Conservation (phyloP, 139 green algal genomes). For the Trebouxia sp. region DNA sequence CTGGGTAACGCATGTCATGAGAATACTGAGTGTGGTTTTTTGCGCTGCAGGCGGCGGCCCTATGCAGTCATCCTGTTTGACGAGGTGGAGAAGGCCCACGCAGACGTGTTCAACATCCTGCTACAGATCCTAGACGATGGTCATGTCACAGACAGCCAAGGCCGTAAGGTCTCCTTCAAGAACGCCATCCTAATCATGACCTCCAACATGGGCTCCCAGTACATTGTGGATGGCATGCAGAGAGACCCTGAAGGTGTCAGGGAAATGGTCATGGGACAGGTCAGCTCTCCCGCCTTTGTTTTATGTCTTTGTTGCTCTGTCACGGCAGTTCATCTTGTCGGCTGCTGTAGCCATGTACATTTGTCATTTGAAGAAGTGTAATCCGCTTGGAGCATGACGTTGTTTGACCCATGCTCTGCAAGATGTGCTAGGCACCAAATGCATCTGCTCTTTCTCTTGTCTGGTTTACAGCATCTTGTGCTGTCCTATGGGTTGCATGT, state of each 20-base stretch:
- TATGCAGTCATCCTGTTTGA: slow-evolving; percentile 77
- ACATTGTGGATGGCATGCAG: slow-evolving; percentile 69
- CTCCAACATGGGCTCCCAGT: slow-evolving; percentile 87
- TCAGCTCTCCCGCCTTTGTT: no score
- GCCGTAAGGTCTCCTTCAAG: slow-evolving; percentile 92
- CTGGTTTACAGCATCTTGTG: no score
- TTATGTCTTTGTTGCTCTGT: no score
- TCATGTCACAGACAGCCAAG: slow-evolving; percentile 79
- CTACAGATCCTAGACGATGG: slow-evolving; percentile 86
- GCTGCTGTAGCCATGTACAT: no score
- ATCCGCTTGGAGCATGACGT: no score
- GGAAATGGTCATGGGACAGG: slow-evolving; percentile 47
- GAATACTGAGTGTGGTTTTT: neutral
- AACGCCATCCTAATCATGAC: slow-evolving; percentile 97
- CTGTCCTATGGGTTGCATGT: no score
- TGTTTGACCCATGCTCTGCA: no score
- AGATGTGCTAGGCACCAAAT: no score
- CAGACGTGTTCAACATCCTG: slow-evolving; percentile 89
- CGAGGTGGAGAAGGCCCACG: slow-evolving; percentile 78
- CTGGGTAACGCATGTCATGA: neutral
- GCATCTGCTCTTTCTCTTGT: no score
- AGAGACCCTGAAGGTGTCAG: slow-evolving; percentile 42
- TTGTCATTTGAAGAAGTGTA: no score
- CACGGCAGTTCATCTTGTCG: no score
- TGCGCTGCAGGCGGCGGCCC: slow-evolving; percentile 49